phyloP scores from a whole-genome alignment of 495 filamentous ascomycete species.

The Cenococcum geophilum region DNA sequence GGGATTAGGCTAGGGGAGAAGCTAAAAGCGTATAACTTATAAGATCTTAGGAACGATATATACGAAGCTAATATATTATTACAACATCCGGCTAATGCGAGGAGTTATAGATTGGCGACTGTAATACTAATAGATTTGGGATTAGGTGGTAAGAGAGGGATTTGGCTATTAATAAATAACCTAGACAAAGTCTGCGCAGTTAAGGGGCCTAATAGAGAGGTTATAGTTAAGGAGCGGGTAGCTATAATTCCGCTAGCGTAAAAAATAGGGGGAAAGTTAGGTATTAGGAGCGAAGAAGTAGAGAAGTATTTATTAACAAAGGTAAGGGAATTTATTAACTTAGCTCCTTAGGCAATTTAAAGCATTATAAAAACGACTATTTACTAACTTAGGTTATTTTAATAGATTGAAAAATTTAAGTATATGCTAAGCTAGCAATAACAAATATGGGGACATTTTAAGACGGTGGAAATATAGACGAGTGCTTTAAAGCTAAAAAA shows the following conservation, averaged over 20 bases:
- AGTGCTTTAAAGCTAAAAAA: no score
- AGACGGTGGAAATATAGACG: no score
- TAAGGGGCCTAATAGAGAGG: conserved; percentile 81
- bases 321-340: conserved; percentile 47
- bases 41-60: conserved; percentile 91
- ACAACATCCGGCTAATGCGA: conserved; percentile 87
- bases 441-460: neutral
- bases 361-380: neutral
- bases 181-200: conserved; percentile 94
- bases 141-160: conserved; percentile 57
- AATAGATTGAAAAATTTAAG: conserved; percentile 43
- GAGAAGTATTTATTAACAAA: conserved; percentile 92
- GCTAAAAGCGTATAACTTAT: conserved; percentile 95
- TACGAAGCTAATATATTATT: conserved; percentile 91
- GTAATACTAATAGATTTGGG: conserved; percentile 88
- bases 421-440: conserved; percentile 35
- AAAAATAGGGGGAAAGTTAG: conserved; percentile 71
- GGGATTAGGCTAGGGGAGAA: conserved; percentile 94
- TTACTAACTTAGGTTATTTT: neutral
- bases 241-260: conserved; percentile 95
- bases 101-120: conserved; percentile 90
- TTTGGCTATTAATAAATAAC: conserved; percentile 89
- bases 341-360: no score
- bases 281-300: conserved; percentile 79
- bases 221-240: conserved; percentile 82